Evolutionary conservation across 805 yeast genomes (phyloP).

Genomic region (Schwanniomyces pseudopolymorphus): DNA sequence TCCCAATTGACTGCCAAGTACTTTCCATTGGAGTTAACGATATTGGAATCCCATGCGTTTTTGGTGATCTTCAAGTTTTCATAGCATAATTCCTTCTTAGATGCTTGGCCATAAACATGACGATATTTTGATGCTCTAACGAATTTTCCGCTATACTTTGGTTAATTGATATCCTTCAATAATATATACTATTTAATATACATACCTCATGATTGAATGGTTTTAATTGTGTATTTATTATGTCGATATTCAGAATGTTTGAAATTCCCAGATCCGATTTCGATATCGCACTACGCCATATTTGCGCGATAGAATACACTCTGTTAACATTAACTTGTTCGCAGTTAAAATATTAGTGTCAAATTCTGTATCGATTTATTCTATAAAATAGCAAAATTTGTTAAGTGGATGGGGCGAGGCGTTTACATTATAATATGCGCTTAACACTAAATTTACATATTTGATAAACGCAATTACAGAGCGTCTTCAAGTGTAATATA

Average conservation of each 20-base stretch:
- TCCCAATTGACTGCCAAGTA: constrained; percentile 89
- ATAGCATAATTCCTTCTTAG: constrained; percentile 65
- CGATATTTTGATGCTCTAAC: constrained; percentile 97
- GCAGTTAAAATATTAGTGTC: too few species aligned
- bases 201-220: not conserved
- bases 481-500: too few species aligned
- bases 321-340: too few species aligned
- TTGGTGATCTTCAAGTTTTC: constrained; percentile 78
- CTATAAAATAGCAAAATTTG: too few species aligned
- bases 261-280: not conserved
- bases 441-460: too few species aligned
- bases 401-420: too few species aligned
- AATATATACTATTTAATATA: not conserved
- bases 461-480: too few species aligned
- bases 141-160: constrained; percentile 65
- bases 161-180: not conserved
- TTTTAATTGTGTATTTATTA: not conserved
- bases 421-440: too few species aligned
- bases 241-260: not conserved
- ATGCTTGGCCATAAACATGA: constrained; percentile 91
- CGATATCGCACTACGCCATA: not conserved
- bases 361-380: too few species aligned
- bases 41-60: constrained; percentile 95
- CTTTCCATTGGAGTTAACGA: constrained; percentile 83
- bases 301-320: too few species aligned